Evolutionary conservation across 2,329 filamentous ascomycete species (phyloP).

Genomic region (Sclerotinia sclerotiorum): DNA sequence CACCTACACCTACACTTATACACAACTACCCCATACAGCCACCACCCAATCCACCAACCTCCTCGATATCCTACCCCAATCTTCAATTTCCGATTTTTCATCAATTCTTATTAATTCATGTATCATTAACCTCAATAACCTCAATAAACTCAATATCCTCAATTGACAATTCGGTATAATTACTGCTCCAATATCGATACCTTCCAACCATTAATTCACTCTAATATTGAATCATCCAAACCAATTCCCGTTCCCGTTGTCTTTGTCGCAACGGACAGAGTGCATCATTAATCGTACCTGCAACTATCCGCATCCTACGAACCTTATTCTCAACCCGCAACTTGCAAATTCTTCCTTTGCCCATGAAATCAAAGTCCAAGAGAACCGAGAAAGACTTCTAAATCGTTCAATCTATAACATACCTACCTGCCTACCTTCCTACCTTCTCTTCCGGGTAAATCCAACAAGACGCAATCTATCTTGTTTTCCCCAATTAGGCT

Average conservation of each 20-base stretch:
- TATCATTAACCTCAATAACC: not conserved
- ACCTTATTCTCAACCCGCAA: not conserved
- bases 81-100: not conserved
- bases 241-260: slow-evolving; percentile 1
- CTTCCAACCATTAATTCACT: slow-evolving; percentile 7
- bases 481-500: not conserved
- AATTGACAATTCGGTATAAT: not conserved
- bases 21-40: not conserved
- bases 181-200: not conserved
- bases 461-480: not conserved
- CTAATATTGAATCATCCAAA: slow-evolving; percentile 22
- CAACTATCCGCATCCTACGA: slow-evolving; percentile 11
- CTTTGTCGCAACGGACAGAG: slow-evolving; percentile 19
- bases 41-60: slow-evolving; percentile 10
- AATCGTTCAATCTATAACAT: not conserved
- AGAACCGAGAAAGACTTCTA: not conserved
- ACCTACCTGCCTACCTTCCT: not conserved
- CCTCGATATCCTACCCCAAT: not conserved
- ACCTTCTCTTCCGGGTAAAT: not conserved
- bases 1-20: not conserved
- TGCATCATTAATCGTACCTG: not conserved
- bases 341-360: not conserved
- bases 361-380: not conserved
- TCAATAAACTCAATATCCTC: not conserved
- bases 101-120: not conserved